A percentile compares a stretch with the other conserved stretches of the same genome.
These are phyloP conservation scores for Capillidium heterosporum DNA, from an alignment of 371 early-diverging fungal genomes.

Conservation along the genomic window DNA sequence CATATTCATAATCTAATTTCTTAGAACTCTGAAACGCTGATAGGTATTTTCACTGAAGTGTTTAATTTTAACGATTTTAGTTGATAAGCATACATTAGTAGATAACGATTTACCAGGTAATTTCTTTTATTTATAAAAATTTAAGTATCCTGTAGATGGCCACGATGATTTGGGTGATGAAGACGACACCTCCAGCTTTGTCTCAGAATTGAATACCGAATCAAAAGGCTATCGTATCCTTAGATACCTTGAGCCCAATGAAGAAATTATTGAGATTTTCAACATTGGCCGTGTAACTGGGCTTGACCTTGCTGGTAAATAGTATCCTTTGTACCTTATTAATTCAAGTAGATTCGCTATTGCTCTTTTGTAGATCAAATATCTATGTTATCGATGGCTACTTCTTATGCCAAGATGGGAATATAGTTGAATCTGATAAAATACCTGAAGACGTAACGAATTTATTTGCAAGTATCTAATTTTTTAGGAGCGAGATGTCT, in stretches of 20 bases:
- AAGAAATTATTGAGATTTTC: constrained; percentile 47
- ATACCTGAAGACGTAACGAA: constrained; percentile 27
- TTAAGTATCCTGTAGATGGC: too few relatives aligned
- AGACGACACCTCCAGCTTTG: too few relatives aligned
- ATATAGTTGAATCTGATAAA: constrained; percentile 56
- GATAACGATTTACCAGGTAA: too few relatives aligned
- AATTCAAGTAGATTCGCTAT: constrained; percentile 56
- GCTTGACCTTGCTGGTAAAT: constrained; percentile 39
- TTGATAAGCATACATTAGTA: too few relatives aligned
- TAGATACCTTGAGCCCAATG: constrained; percentile 46
- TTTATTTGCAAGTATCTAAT: background rate
- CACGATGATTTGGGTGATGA: too few relatives aligned
- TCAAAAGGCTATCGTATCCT: constrained; percentile 52
- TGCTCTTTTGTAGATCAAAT: constrained; percentile 47
- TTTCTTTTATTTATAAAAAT: too few relatives aligned
- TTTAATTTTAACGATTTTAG: too few relatives aligned
- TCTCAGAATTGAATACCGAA: constrained; percentile 41
- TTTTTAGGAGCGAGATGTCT: constrained; percentile 42
- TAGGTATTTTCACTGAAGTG: too few relatives aligned
- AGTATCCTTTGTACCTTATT: too few relatives aligned
- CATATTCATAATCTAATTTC: too few relatives aligned
- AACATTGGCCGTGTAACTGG: constrained; percentile 55
- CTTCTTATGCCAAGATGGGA: constrained; percentile 44
- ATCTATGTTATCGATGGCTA: constrained; percentile 62
- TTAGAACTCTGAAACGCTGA: too few relatives aligned